Evolutionary conservation across 1,284 basidiomycete species (phyloP), one percentile per base, ranked within the genome.

Genomic region (Ustilago bromivora): DNA sequence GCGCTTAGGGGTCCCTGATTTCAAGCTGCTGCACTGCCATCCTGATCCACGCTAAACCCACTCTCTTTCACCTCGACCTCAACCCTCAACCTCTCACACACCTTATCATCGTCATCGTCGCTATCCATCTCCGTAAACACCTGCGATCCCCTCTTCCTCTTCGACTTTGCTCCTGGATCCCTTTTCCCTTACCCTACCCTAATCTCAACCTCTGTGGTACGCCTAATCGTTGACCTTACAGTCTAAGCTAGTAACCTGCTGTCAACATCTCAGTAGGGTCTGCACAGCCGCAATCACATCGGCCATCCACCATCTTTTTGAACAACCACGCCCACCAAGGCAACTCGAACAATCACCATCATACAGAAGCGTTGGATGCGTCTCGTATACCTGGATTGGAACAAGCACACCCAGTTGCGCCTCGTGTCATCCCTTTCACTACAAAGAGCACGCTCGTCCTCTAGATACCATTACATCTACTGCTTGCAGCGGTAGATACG

Each of bases 61-160:
- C 15, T 23, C 34, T 40, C 32, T 35, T 7, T n/a, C 52, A 28
- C 32, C 17, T 40, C 13, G 17, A 41, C 40, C 34, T 55, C 34
- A 55, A 38, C 53, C 5, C 54, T 51, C 23, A 8, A 28, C 28
- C 36, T 31, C 52, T 51, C 49, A 15, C 43, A 19, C 43, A 19
- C n/a, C 43, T 46, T 19, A 19, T 36, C 34, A 35, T 36, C 52
- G n/a, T 54, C 52, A 34, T 54, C 49, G 31, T 31, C 49, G 41
- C 19, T 49, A 19, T 35, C 46, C 46, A 47, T 58, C 46, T 35
- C 61, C 11, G 43, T 41, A 32, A 41, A 31, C 59, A 40, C 36
- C 49, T 41, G 53, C 28, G 19, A 34, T 31, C 52, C n/a, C 40
- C 40, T 54, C 31, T 51, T 23, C 8, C 38, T 15, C 19, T 32